Evolutionary conservation across 169 alveolate genomes (phyloP), one percentile per base, ranked within the genome.

Genomic region (Plasmodium ovale): DNA sequence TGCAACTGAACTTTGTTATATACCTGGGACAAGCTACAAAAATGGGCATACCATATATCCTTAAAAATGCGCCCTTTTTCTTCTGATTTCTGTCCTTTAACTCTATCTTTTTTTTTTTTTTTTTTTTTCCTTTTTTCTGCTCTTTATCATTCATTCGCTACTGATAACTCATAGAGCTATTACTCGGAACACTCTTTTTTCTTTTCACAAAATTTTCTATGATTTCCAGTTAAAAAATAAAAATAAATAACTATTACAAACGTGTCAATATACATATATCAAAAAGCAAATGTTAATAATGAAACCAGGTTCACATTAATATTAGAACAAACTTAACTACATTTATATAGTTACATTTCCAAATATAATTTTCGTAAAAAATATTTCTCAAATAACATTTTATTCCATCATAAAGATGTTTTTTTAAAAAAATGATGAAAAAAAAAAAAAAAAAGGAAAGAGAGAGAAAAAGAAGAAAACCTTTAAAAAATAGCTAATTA

Each of bases 401-500:
- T 69, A 72, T 29, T 39, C 14, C 49, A 53, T 59, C 44, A 2
- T 16, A 14, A 29, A 27, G 27, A 27, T 56, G 16, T 25, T 51
- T 54, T 53, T 58, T 37, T 29, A 25, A 53, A 27, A 65, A 29
- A 60, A 5, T n/a, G 25, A 54, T 54, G 3, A 39, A 39, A 39
- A 39, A 6, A 39, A 39, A 39, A 39, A 39, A 39, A n/a, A n/a
- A n/a, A n/a, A n/a, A n/a, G n/a, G n/a, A n/a, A n/a, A n/a, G n/a
- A n/a, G n/a, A n/a, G n/a, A n/a, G n/a, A n/a, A n/a, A n/a, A n/a
- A n/a, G n/a, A n/a, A n/a, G n/a, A 9, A 39, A 39, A 64, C 54
- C 72, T 64, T 64, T 64, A 31, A 69, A 69, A 69, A 47, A 23
- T 68, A 29, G 19, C 16, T 42, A 69, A 69, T 69, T 69, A 69